phyloP scores from a whole-genome alignment of 1,284 basidiomycete species.

The Ustilago tritici region DNA sequence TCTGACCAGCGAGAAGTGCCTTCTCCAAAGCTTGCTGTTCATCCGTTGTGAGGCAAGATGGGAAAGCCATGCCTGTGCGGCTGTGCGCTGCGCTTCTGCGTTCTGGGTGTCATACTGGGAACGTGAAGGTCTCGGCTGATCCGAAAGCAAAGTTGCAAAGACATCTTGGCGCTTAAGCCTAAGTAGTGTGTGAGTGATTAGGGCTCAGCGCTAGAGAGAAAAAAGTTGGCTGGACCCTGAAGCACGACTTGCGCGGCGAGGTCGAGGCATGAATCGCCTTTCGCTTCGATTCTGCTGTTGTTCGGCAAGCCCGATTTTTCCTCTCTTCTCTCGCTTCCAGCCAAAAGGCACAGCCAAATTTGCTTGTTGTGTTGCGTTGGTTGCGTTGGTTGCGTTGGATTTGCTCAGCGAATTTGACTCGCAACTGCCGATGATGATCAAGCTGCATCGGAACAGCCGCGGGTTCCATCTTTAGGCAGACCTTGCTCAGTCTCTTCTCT shows the following conservation, averaged over 20 bases:
- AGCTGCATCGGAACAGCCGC: neutral
- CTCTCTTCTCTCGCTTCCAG: neutral
- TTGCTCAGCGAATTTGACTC: neutral
- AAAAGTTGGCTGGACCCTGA: constrained; percentile 31
- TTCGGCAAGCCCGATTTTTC: constrained; percentile 16
- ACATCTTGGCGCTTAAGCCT: neutral
- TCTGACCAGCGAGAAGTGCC: constrained; percentile 12
- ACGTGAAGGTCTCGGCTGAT: constrained; percentile 7
- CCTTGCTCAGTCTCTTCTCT: neutral
- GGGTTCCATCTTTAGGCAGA: neutral
- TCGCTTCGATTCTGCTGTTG: neutral
- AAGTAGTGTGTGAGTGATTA: neutral
- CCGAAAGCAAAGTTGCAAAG: neutral
- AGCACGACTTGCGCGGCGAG: neutral
- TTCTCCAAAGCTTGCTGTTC: constrained; percentile 20
- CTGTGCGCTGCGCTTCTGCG: constrained; percentile 3
- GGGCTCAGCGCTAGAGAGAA: neutral
- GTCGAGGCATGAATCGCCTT: constrained; percentile 17
- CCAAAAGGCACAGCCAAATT: constrained; percentile 9
- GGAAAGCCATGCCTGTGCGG: constrained; percentile 18
- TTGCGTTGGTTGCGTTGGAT: constrained; percentile 8
- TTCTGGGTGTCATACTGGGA: constrained; percentile 7
- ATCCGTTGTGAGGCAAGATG: constrained; percentile 5
- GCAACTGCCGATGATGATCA: neutral
- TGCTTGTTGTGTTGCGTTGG: neutral